phyloP scores from a whole-genome alignment of 192 early-diverging fungal genomes.

The Borealophlyctis nickersoniae region DNA sequence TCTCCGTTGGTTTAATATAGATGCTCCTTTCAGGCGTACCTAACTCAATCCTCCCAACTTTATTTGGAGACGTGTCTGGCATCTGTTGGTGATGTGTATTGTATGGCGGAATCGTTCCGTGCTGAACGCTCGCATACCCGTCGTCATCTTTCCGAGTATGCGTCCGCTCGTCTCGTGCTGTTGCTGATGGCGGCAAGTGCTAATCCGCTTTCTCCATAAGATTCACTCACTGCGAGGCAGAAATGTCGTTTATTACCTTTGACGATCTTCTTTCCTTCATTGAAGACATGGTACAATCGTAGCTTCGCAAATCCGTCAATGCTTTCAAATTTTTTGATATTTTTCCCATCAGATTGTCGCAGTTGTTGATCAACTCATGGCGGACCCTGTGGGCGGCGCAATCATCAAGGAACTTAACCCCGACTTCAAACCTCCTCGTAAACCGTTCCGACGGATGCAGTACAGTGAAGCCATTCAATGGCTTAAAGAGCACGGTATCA shows the following conservation, averaged over 20 bases:
- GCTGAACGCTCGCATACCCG: slow-evolving; percentile 97
- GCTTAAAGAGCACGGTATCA: slow-evolving; percentile 85
- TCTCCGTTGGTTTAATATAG: not conserved
- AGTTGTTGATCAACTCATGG: slow-evolving; percentile 72
- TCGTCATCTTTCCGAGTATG: slow-evolving; percentile 83
- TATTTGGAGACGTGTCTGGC: slow-evolving; percentile 96
- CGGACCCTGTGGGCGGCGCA: slow-evolving; percentile 68
- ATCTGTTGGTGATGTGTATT: slow-evolving; percentile 93
- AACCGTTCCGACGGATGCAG: slow-evolving; percentile 93
- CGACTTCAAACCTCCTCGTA: slow-evolving; percentile 71
- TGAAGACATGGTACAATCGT: slow-evolving; percentile 94
- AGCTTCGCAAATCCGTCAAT: no score
- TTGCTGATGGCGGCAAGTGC: no score
- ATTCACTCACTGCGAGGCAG: slow-evolving; percentile 95
- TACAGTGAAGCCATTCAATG: slow-evolving; percentile 95
- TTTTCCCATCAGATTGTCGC: no score
- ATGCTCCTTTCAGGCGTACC: slow-evolving; percentile 63
- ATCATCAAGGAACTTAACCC: slow-evolving; percentile 91
- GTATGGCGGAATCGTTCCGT: slow-evolving; percentile 93
- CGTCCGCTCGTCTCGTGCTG: not conserved
- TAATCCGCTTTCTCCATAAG: no score
- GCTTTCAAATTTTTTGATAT: no score
- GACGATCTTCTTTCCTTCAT: slow-evolving; percentile 81
- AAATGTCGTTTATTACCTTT: slow-evolving; percentile 92
- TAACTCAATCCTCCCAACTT: slow-evolving; percentile 98